These are phyloP conservation scores for Symbiotaphrina buchneri DNA, from an alignment of 495 filamentous ascomycete genomes.

Conservation along the genomic window DNA sequence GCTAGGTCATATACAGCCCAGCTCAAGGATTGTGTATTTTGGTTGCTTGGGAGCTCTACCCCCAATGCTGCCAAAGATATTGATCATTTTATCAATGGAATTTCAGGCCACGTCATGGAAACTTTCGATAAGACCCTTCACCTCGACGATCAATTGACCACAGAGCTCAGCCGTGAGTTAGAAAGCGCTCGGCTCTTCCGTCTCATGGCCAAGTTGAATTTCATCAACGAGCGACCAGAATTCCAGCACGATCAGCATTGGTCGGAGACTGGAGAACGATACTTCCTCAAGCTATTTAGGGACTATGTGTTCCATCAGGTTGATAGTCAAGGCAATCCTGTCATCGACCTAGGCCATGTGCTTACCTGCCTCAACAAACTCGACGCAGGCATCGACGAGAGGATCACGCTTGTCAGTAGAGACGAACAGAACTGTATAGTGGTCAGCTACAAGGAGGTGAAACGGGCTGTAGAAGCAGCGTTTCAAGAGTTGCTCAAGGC, in stretches of 20 bases:
- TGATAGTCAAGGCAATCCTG: conserved; percentile 56
- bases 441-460: conserved; percentile 70
- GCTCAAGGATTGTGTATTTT: conserved; percentile 50
- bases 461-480: conserved; percentile 52
- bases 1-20: conserved; percentile 45
- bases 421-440: conserved; percentile 76
- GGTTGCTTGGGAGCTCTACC: conserved; percentile 36
- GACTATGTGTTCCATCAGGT: conserved; percentile 96
- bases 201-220: conserved; percentile 59
- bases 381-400: conserved; percentile 76
- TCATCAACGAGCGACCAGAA: conserved; percentile 77
- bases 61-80: conserved; percentile 34
- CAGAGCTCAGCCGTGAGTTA: conserved; percentile 52
- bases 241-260: conserved; percentile 50
- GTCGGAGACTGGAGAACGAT: conserved; percentile 80
- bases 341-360: conserved; percentile 68
- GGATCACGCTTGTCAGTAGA: conserved; percentile 60
- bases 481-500: conserved; percentile 58
- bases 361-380: conserved; percentile 69
- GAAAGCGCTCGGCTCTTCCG: conserved; percentile 81
- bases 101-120: conserved; percentile 46
- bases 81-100: conserved; percentile 51
- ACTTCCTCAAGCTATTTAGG: conserved; percentile 77
- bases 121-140: conserved; percentile 55
- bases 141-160: conserved; percentile 46